Evolutionary conservation across 768 basidiomycete genomes (phyloP), one percentile per base, ranked within the genome.

Genomic region (Pholiota microspora): DNA sequence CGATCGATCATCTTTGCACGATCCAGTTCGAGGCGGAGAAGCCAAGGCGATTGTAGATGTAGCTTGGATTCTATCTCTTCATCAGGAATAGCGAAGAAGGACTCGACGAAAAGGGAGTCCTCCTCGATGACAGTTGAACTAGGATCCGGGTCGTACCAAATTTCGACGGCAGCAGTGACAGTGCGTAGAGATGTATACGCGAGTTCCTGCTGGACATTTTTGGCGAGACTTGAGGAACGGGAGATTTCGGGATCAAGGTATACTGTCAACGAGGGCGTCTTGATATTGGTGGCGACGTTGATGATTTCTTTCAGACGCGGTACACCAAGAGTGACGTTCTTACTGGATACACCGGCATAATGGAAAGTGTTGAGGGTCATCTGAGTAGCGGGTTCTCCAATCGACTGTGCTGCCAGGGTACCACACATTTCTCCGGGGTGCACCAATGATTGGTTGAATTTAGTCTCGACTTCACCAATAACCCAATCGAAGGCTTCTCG

Each of bases 281-380:
- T 97, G 81, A 98, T 97, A 68, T 98, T 95, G 16, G 89, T 91
- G 0, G 97, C 97, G 55, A 98, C 95, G 66, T 99, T 99, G 76
- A 99, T 98, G 62, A 98, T 98, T 73, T 98, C 97, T 76, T 98
- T 98, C 59, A 99, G 71, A 71, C 97, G 95, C 2, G 97, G 97
- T 1, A 99, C 97, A 86, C 97, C 97, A 55, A 98, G 92, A 0
- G 97, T 99, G 47, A 99, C 97, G 73, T 97, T 98, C 76, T 98
- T 98, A 66, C 91, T 94, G n/a, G 97, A 96, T 23, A 99, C 97
- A 87, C 97, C 97, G 57, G 97, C 97, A 69, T 98, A 98, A 73
- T 99, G 97, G 91, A 98, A 99, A 0, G 96, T 98, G 71, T 99
- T 99, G 55, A 99, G 73, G 5, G 97, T 98, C 97, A 99, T 98